These are phyloP conservation scores for Sclerotinia spermophila DNA, from an alignment of 2,329 filamentous ascomycete genomes.

Conservation along the genomic window DNA sequence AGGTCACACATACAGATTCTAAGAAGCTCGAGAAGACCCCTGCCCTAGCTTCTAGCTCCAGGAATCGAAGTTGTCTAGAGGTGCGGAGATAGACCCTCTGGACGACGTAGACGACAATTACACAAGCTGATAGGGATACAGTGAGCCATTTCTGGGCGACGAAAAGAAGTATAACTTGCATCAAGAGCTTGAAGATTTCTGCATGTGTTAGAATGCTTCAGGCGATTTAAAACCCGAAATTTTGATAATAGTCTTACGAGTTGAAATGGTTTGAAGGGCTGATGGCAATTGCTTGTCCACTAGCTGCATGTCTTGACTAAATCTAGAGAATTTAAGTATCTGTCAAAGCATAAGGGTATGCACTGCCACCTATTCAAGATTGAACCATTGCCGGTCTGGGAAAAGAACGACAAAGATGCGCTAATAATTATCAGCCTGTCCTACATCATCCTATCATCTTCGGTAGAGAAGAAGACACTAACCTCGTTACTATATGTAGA, in stretches of 20 bases:
- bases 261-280: slow-evolving; percentile 37
- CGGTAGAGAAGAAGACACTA: slow-evolving; percentile 26
- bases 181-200: slow-evolving; percentile 37
- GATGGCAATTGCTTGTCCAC: slow-evolving; percentile 27
- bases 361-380: slow-evolving; percentile 41
- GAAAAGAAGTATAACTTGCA: slow-evolving; percentile 48
- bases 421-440: not conserved
- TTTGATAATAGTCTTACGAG: slow-evolving; percentile 32
- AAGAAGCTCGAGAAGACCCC: slow-evolving; percentile 45
- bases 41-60: slow-evolving; percentile 60
- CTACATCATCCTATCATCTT: not conserved
- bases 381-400: slow-evolving; percentile 41
- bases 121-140: slow-evolving; percentile 45
- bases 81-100: slow-evolving; percentile 59
- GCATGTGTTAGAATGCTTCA: not conserved
- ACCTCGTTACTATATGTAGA: slow-evolving; percentile 33
- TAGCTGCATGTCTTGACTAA: slow-evolving; percentile 25
- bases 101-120: slow-evolving; percentile 46
- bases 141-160: slow-evolving; percentile 44
- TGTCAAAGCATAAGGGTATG: not conserved
- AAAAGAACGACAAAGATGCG: slow-evolving; percentile 37
- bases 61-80: slow-evolving; percentile 55
- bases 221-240: not conserved
- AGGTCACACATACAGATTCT: slow-evolving; percentile 36
- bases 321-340: slow-evolving; percentile 21